These are phyloP conservation scores for Homolaphlyctis polyrhiza DNA, from an alignment of 371 early-diverging fungal genomes.

Conservation along the genomic window DNA sequence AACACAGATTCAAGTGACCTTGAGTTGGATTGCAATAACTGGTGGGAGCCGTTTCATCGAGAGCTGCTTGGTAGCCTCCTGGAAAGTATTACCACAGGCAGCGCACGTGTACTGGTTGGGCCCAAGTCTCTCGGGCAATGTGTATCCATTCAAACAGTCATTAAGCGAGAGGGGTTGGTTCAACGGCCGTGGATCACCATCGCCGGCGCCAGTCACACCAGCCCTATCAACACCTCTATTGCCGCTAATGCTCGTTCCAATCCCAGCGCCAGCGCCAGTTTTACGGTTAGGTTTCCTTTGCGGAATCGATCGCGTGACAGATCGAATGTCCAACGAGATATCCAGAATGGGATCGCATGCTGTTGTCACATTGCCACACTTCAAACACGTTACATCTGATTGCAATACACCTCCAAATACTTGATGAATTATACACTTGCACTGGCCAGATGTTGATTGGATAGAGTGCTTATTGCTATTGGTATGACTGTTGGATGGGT, in stretches of 20 bases:
- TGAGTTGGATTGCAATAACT: slow-evolving; percentile 84
- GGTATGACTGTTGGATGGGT: too few species aligned
- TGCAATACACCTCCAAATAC: slow-evolving; percentile 88
- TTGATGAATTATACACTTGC: slow-evolving; percentile 84
- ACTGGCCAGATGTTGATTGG: slow-evolving; percentile 34
- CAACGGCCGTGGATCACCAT: too few species aligned
- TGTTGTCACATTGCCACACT: slow-evolving; percentile 74
- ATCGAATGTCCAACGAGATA: slow-evolving; percentile 73
- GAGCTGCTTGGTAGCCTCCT: slow-evolving; percentile 80
- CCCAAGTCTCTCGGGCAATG: slow-evolving; percentile 43
- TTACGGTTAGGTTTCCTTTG: background rate
- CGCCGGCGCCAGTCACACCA: background rate
- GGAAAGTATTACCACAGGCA: slow-evolving; percentile 51
- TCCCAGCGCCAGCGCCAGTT: background rate
- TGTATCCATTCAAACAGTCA: slow-evolving; percentile 32
- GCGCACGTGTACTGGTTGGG: slow-evolving; percentile 69
- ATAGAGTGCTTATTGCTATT: too few species aligned
- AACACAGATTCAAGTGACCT: slow-evolving; percentile 41
- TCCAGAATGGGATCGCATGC: slow-evolving; percentile 88
- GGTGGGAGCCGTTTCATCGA: slow-evolving; percentile 80
- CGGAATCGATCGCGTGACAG: background rate
- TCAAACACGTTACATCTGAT: slow-evolving; percentile 80
- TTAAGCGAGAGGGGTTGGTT: slow-evolving; percentile 13
- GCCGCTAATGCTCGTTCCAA: too few species aligned
- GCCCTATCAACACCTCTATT: too few species aligned